Evolutionary conservation across 306 rosid species (phyloP), one percentile per base, ranked within the genome.

Genomic region (Prunus campanulata): DNA sequence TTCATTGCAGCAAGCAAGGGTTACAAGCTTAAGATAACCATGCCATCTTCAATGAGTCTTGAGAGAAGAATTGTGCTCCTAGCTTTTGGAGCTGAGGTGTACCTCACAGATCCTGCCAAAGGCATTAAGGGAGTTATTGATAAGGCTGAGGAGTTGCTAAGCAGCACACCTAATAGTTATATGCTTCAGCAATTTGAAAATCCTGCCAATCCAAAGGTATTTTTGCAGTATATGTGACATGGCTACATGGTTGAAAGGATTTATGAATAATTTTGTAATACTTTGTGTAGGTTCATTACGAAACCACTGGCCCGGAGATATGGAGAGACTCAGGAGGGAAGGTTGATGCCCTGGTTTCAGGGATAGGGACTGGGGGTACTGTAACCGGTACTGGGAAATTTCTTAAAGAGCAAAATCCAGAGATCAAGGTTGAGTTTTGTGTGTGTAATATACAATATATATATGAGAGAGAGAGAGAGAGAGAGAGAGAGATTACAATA

Each of bases 271-370:
- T 52, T 62, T 29, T 48, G 16, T 59, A 63, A 6, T 67, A 57
- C 39, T 76, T 61, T 55, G 15, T 69, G 62, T 80, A 92, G 98
- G 83, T 81, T 83, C 97, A 94, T 86, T 94, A 92, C 27, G 96
- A 91, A 66, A 89, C 97, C 72, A 92, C 97, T 20, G 97, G 97
- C 70, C 93, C 92, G 7, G 97, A 94, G 88, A 89, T 90, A 75
- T 91, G 98, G 98, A 88, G 84, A 87, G 96, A 90, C 79, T 82
- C 96, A 0, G 88, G 75, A 83, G 95, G 80, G 71, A 88, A 84
- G 87, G 75, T 91, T 68, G 97, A 89, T 74, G 86, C 76, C 42
- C 80, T 94, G 52, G 93, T 90, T 59, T 80, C 96, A 8, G 96
- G 93, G 76, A 82, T 94, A 66, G 97, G 98, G 75, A 89, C 98